phyloP scores from a whole-genome alignment of 2,329 filamentous ascomycete genomes.

The Berkeleyomyces rouxiae region DNA sequence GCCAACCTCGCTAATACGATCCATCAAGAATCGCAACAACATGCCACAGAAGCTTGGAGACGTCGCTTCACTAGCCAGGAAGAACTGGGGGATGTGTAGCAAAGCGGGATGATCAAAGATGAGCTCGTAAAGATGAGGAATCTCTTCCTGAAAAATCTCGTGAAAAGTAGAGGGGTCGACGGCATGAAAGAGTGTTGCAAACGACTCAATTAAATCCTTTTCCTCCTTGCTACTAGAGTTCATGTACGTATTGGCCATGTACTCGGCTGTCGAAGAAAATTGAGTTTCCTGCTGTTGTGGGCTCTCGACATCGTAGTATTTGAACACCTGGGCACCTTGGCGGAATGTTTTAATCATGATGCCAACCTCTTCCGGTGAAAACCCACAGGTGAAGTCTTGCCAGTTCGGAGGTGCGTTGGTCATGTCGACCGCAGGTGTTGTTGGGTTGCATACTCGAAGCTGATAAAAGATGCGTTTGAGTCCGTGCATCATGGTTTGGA shows the following conservation, averaged over 20 bases:
- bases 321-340: conserved; percentile 88
- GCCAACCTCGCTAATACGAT: conserved; percentile 85
- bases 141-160: conserved; percentile 95
- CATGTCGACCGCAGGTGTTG: conserved; percentile 44
- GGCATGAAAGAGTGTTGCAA: conserved; percentile 95
- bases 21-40: conserved; percentile 94
- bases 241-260: conserved; percentile 90
- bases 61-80: conserved; percentile 95
- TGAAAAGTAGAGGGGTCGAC: conserved; percentile 97
- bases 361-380: conserved; percentile 90
- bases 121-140: conserved; percentile 90
- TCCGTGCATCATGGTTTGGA: conserved; percentile 89
- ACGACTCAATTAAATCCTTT: conserved; percentile 91
- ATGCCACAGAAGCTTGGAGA: conserved; percentile 96
- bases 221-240: conserved; percentile 88
- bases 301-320: conserved; percentile 89
- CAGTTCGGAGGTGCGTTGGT: conserved; percentile 74
- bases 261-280: conserved; percentile 56
- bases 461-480: conserved; percentile 85
- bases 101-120: conserved; percentile 93
- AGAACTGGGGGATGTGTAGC: conserved; percentile 91
- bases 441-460: conserved; percentile 68
- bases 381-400: conserved; percentile 90
- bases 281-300: conserved; percentile 21
- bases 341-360: conserved; percentile 96